Evolutionary conservation across 306 rosid species (phyloP).

Genomic region (Lathyrus sativus): DNA sequence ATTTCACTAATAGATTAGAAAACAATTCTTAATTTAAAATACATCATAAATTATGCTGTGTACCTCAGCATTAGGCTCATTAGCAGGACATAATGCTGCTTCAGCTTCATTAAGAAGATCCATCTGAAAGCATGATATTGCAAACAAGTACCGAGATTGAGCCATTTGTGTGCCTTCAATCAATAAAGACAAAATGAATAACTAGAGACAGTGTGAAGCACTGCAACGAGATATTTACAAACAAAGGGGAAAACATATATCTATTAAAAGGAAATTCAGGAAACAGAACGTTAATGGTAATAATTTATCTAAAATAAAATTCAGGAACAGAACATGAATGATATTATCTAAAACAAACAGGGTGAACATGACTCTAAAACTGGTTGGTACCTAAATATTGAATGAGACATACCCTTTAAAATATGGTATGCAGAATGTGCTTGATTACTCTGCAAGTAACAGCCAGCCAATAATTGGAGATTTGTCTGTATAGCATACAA

Average conservation of each 20-base stretch:
- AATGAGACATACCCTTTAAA: slow-evolving; percentile 70
- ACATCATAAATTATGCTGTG: slow-evolving; percentile 1
- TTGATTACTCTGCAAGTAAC: slow-evolving; percentile 88
- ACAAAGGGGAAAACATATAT: background rate
- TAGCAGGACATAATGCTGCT: slow-evolving; percentile 82
- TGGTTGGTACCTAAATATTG: slow-evolving; percentile 18
- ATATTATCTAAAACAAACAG: slow-evolving; percentile 11
- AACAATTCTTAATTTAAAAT: background rate
- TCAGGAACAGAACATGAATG: background rate
- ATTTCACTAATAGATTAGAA: background rate
- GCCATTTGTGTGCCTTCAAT: slow-evolving; percentile 88
- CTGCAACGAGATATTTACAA: slow-evolving; percentile 8
- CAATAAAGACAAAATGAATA: slow-evolving; percentile 42
- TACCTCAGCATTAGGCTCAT: slow-evolving; percentile 90
- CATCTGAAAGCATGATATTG: slow-evolving; percentile 95
- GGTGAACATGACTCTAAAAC: slow-evolving; percentile 4
- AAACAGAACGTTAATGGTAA: background rate
- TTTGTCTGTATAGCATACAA: slow-evolving; percentile 61
- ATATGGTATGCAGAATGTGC: slow-evolving; percentile 85
- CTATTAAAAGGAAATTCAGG: slow-evolving; percentile 19
- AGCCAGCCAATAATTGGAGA: slow-evolving; percentile 84
- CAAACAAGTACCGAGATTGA: slow-evolving; percentile 99
- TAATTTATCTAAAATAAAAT: slow-evolving; percentile 23
- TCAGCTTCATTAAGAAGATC: slow-evolving; percentile 91
- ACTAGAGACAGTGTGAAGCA: slow-evolving; percentile 42